Evolutionary conservation across 2,329 filamentous ascomycete genomes (phyloP).

Genomic region (Arthrobotrys megalospora): DNA sequence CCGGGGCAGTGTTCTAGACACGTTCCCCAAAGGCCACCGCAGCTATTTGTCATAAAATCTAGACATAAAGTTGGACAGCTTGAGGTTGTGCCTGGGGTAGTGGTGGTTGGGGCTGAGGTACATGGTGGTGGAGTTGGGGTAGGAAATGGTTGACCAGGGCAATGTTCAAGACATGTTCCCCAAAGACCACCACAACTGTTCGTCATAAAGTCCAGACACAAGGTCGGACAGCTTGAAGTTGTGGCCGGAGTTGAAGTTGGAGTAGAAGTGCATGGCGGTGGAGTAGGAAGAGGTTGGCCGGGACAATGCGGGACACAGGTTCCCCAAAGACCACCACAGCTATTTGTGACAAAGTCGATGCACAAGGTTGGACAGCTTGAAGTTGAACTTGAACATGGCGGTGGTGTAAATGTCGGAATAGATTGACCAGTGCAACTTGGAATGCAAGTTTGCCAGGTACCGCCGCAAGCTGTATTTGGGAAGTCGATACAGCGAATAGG

Average conservation of each 20-base stretch:
- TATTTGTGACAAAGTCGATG: constrained; percentile 18
- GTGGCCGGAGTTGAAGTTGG: constrained; percentile 1
- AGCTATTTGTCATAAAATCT: constrained; percentile 20
- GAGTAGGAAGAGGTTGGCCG: constrained; percentile 11
- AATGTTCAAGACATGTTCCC: constrained; percentile 15
- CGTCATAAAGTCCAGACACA: constrained; percentile 22
- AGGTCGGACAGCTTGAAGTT: constrained; percentile 12
- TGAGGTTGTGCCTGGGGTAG: constrained; percentile 14
- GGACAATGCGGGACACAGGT: constrained; percentile 18
- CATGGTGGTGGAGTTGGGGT: constrained; percentile 11
- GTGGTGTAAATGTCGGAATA: constrained; percentile 7
- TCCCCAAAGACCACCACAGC: constrained; percentile 15
- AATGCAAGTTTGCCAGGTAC: constrained; percentile 11
- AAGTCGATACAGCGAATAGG: constrained; percentile 24
- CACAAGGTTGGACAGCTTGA: constrained; percentile 8
- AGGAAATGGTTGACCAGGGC: constrained; percentile 10
- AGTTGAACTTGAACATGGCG: constrained; percentile 15
- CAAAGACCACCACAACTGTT: constrained; percentile 19
- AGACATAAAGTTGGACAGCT: constrained; percentile 28
- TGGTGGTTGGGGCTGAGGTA: neutral
- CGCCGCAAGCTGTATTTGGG: constrained; percentile 6
- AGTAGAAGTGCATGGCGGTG: constrained; percentile 9
- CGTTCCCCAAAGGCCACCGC: constrained; percentile 23
- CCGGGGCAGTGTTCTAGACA: constrained; percentile 5
- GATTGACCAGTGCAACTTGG: constrained; percentile 14